Evolutionary conservation across 2,329 filamentous ascomycete genomes (phyloP).

Genomic region (Tolypocladium tropicale): DNA sequence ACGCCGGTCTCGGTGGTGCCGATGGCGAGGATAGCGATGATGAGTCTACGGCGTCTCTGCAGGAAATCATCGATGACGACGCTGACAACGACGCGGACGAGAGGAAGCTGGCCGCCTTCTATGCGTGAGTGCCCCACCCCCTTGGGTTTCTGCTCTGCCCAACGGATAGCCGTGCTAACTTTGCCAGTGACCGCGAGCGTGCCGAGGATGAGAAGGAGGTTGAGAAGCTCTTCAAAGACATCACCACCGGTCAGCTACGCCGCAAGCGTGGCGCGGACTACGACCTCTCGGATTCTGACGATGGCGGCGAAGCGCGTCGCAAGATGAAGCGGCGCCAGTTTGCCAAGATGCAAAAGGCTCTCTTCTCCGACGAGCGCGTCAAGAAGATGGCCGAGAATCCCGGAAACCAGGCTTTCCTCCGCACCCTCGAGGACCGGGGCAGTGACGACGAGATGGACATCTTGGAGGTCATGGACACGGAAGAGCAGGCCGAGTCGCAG

Average conservation of each 20-base stretch:
- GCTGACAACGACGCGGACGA: constrained; percentile 69
- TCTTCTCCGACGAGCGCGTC: constrained; percentile 81
- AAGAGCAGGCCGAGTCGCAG: constrained; percentile 23
- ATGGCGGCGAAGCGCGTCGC: constrained; percentile 67
- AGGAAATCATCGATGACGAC: constrained; percentile 85
- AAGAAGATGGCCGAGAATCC: constrained; percentile 84
- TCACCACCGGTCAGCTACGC: constrained; percentile 79
- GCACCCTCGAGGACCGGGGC: constrained; percentile 75
- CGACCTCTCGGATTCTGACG: constrained; percentile 83
- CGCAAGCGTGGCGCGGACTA: constrained; percentile 75
- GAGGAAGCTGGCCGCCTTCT: constrained; percentile 72
- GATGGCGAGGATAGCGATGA: constrained; percentile 82
- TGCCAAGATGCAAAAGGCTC: constrained; percentile 79
- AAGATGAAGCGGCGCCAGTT: constrained; percentile 81
- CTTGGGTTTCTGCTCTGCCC: background rate
- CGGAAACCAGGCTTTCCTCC: constrained; percentile 82
- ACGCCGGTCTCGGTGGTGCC: constrained; percentile 81
- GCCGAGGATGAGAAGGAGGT: constrained; percentile 77
- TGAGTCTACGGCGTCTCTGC: constrained; percentile 57
- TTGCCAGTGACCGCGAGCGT: constrained; percentile 62
- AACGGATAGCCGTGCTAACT: constrained; percentile 6
- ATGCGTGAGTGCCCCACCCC: constrained; percentile 59
- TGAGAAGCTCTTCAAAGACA: constrained; percentile 84
- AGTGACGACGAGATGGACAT: constrained; percentile 70
- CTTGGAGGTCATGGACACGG: constrained; percentile 37